These are phyloP conservation scores for Colletotrichum australisinense DNA, from an alignment of 2,329 filamentous ascomycete genomes.

Conservation along the genomic window DNA sequence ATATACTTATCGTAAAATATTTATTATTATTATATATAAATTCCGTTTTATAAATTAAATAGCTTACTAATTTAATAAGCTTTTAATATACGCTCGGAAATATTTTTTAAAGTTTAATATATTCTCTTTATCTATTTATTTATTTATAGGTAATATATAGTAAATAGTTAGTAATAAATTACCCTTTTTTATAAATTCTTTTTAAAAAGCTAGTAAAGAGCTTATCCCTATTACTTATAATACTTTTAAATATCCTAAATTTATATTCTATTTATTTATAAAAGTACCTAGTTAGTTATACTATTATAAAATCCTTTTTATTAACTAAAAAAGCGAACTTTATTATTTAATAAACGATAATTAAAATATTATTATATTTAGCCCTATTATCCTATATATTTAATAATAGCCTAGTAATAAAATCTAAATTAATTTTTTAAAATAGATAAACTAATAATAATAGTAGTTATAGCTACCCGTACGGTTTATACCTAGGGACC, in stretches of 20 bases:
- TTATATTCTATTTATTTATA: background rate
- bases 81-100: background rate
- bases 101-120: background rate
- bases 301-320: background rate
- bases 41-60: background rate
- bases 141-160: background rate
- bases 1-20: background rate
- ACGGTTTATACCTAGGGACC: background rate
- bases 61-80: background rate
- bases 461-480: background rate
- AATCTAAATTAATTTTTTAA: background rate
- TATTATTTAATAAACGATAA: background rate
- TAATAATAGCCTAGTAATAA: background rate
- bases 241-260: background rate
- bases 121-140: background rate
- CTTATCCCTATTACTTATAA: background rate
- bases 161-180: background rate
- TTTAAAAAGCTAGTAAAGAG: background rate
- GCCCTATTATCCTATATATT: background rate
- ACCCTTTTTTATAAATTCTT: background rate
- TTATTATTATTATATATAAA: constrained; percentile 3
- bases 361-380: background rate
- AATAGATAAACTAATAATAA: background rate
- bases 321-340: background rate
- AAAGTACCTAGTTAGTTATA: background rate